Conservation (phyloP, 768 basidiomycete genomes). For the Phlegmacium glaucopus region DNA sequence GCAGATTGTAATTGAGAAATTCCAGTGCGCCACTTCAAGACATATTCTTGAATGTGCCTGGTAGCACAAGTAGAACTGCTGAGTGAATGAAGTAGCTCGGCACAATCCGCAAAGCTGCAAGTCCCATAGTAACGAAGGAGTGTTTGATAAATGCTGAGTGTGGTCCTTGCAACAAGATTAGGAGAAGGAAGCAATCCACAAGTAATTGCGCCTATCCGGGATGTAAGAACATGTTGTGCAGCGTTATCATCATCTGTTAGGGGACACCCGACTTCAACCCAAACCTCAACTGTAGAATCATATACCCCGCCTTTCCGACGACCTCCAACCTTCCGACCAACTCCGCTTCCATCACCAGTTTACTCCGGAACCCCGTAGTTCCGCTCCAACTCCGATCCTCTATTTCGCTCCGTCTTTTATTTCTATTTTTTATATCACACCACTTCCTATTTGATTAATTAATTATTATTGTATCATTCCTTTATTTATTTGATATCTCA, state of each 20-base stretch:
- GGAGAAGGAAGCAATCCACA: neutral
- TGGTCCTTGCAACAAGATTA: neutral
- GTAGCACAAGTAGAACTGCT: neutral
- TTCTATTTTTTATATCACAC: no score
- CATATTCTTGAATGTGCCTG: neutral
- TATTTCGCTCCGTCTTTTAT: no score
- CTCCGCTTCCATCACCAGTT: no score
- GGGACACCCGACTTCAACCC: no score
- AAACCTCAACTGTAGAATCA: no score
- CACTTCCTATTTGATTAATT: no score
- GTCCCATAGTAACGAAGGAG: neutral
- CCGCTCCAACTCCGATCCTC: no score
- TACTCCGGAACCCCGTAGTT: no score
- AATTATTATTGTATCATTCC: no score
- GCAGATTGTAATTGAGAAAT: neutral
- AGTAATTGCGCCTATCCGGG: neutral
- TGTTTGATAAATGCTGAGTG: neutral
- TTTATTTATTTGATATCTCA: no score
- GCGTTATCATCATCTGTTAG: conserved; percentile 1
- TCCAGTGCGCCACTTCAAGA: neutral
- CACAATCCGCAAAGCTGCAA: neutral
- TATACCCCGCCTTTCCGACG: no score
- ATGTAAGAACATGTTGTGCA: conserved; percentile 1
- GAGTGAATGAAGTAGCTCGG: neutral
- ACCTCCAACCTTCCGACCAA: no score